A percentile compares a stretch with the other conserved stretches of the same genome.
Conservation (phyloP, 2,329 filamentous ascomycete species). For the Neophaeococcomyces mojaviensis region DNA sequence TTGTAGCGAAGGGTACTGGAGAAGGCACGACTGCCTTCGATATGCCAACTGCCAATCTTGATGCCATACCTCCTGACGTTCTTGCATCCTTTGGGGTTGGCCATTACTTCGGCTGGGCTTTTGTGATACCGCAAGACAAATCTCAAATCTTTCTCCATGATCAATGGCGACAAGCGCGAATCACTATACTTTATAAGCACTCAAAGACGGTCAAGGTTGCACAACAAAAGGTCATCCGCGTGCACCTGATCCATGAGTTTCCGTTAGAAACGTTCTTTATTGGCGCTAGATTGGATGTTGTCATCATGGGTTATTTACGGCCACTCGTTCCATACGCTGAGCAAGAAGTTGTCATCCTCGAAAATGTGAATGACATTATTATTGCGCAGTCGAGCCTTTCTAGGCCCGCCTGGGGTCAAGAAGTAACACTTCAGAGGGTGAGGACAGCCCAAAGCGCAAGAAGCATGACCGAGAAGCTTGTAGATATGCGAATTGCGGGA, state of each 20-base stretch:
- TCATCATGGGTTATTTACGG: constrained; percentile 56
- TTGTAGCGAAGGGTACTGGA: constrained; percentile 40
- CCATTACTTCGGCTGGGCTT: constrained; percentile 59
- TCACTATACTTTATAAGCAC: constrained; percentile 50
- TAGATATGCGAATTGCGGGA: constrained; percentile 42
- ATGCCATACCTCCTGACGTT: constrained; percentile 46
- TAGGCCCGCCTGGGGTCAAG: constrained; percentile 33
- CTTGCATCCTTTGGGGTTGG: constrained; percentile 48
- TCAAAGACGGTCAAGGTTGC: constrained; percentile 42
- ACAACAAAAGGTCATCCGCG: constrained; percentile 43
- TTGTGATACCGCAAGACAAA: constrained; percentile 32
- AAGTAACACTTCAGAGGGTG: constrained; percentile 21
- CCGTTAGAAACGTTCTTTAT: constrained; percentile 34
- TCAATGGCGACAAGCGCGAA: constrained; percentile 53
- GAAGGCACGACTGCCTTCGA: constrained; percentile 35
- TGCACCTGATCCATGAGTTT: constrained; percentile 50
- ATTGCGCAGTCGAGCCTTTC: constrained; percentile 31
- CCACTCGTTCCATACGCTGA: constrained; percentile 28
- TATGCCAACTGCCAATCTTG: constrained; percentile 49
- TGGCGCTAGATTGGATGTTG: constrained; percentile 42
- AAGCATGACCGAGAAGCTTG: constrained; percentile 39
- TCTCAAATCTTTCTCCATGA: constrained; percentile 26
- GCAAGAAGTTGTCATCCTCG: constrained; percentile 28
- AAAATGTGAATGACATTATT: constrained; percentile 32
- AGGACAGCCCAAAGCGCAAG: constrained; percentile 36